Evolutionary conservation across 2,329 filamentous ascomycete genomes (phyloP).

Genomic region (Hymenoscyphus occultus): DNA sequence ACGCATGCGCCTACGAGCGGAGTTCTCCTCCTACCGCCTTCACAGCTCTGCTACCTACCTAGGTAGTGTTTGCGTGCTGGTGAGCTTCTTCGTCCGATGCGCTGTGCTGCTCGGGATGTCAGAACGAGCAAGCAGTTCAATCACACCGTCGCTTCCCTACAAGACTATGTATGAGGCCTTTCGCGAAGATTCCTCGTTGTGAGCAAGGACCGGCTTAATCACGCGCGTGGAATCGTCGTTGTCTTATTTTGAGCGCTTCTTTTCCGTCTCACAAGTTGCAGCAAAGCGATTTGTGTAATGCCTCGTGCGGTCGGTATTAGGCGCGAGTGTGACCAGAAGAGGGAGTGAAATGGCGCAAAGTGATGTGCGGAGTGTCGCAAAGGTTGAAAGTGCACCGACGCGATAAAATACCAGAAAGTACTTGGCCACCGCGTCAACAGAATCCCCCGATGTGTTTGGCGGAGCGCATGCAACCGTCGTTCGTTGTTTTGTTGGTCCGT

Average conservation of each 20-base stretch:
- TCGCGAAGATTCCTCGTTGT: slow-evolving; percentile 15
- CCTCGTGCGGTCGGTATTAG: slow-evolving; percentile 3
- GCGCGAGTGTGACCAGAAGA: slow-evolving; percentile 22
- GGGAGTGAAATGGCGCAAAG: slow-evolving; percentile 23
- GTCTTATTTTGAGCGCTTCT: neutral
- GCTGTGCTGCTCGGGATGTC: neutral
- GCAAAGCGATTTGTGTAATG: slow-evolving; percentile 16
- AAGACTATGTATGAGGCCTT: neutral
- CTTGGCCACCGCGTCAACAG: slow-evolving; percentile 17
- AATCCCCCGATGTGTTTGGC: slow-evolving; percentile 9
- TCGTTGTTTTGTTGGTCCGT: neutral
- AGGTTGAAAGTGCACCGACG: slow-evolving; percentile 13
- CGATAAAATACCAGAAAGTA: slow-evolving; percentile 11
- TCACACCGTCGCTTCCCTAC: neutral
- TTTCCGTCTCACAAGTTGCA: neutral
- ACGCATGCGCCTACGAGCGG: slow-evolving; percentile 29
- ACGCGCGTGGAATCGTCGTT: slow-evolving; percentile 2
- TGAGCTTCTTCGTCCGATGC: neutral
- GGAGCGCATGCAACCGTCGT: slow-evolving; percentile 19
- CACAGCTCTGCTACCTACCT: slow-evolving; percentile 43
- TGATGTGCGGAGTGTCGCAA: slow-evolving; percentile 26
- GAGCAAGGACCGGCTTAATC: slow-evolving; percentile 30
- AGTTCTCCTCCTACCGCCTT: slow-evolving; percentile 36
- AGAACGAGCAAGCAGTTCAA: neutral
- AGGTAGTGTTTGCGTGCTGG: neutral